Percentiles rank a stretch among this genome's conserved stretches.
These are phyloP conservation scores for Triticum aestivum DNA, from an alignment of 176 grass and related monocot genomes.

Conservation along the genomic window DNA sequence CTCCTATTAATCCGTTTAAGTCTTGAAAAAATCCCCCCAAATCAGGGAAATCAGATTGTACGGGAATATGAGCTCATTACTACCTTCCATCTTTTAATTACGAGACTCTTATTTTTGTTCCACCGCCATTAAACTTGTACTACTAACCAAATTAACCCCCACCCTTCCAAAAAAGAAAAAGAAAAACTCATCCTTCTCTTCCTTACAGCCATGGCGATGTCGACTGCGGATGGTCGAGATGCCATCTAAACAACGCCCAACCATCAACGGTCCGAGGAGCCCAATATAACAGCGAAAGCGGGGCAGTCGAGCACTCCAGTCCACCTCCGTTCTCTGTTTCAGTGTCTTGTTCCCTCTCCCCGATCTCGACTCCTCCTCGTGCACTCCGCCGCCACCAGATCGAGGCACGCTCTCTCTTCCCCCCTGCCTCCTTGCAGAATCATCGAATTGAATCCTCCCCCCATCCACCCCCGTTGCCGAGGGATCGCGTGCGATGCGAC, in stretches of 20 bases:
- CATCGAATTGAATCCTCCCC: not conserved
- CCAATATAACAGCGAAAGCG: not conserved
- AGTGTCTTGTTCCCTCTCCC: not conserved
- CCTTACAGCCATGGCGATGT: not conserved
- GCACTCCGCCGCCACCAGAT: constrained; percentile 21
- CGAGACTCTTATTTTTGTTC: too few relatives aligned
- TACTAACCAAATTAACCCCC: not conserved
- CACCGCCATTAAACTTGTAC: too few relatives aligned
- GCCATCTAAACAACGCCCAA: not conserved
- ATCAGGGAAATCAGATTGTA: too few relatives aligned
- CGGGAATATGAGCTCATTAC: too few relatives aligned
- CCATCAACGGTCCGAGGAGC: not conserved
- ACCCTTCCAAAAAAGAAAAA: not conserved
- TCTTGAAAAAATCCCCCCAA: too few relatives aligned
- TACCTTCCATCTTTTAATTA: too few relatives aligned
- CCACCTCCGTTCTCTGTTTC: not conserved
- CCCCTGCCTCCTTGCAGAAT: not conserved
- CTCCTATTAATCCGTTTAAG: too few relatives aligned
- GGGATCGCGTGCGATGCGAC: not conserved
- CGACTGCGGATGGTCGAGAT: not conserved
- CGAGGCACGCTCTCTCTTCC: not conserved
- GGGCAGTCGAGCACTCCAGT: not conserved
- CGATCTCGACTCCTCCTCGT: not conserved
- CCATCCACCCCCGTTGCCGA: not conserved
- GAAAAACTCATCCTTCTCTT: not conserved